Base-by-base conservation (phyloP, 352 stramenopile genomes). In the Globisporangium acanthophoron region DNA sequence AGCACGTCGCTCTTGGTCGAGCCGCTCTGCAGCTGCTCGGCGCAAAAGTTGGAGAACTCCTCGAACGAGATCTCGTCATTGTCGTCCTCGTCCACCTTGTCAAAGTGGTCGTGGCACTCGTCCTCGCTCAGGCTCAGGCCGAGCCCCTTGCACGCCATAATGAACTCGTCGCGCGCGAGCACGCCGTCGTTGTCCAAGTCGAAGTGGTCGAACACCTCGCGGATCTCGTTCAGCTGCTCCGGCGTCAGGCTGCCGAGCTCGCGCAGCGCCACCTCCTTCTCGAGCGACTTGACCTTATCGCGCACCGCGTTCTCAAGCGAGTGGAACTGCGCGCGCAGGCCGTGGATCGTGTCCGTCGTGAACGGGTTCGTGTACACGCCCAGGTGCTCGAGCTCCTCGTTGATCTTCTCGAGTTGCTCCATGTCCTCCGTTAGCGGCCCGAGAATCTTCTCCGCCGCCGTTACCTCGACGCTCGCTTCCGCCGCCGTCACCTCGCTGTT, bases 181-280 rank as follows among this genome's bases (percentile, higher is more conserved):
- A 90, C 82, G 54, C 85, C 81, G 54, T 94, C 85, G 43, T 94
- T 80, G 58, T 97, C 86, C 43, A 92, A 62, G 54, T 97, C 88
- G 53, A 97, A 97, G 67, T 94, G 82, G 54, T 94, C 79, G 43
- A 97, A 97, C 33, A 96, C 87, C 61, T 97, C 88, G 55, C 89
- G 82, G 56, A 96, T 94, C 61, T 97, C 88, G 58, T 76, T 80
- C 46, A 90, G 72, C 69, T 97, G 87, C 58, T 92, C 65, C 5
- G 85, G 59, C 35, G 82, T 92, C 27, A 97, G 74, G 51, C 91
- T 89, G 48, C 85, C 87, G 18, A 96, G 61, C 59, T 94, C 73
- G 65, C 82, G 89, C 44, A 93, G 71, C 39, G 81, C 87, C 31
- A 97, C 65, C 59, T 94, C 84, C 74, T 96, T 96, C 67, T 94